Base-by-base conservation (phyloP, 768 basidiomycete genomes). In the Rhizopogon rudus region DNA sequence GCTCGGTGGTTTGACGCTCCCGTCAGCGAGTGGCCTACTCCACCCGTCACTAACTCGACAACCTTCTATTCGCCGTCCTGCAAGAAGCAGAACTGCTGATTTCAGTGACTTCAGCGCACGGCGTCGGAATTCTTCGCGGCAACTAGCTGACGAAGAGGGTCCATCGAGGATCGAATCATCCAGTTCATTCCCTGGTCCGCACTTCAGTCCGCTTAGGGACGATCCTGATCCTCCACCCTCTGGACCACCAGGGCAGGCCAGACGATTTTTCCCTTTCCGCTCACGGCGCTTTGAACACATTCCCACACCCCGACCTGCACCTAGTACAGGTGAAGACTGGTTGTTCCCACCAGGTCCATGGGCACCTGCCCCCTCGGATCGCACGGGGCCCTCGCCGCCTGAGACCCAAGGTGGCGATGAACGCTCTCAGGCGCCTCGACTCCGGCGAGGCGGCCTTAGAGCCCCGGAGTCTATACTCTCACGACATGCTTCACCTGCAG, bases 101-200 rank as follows among this genome's bases (percentile, higher is more conserved):
- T 89, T 91, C 66, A 83, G 78, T 63, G 88, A 90, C 28, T 89
- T 86, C 58, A 85, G 87, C 0, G 67, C 80, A 22, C 82, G 82
- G 12, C 81, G 88, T 31, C 80, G 88, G 51, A 80, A 80, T 16
- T 71, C 73, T 5, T 80, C 67, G 0, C 70, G 76, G 2, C 70
- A 68, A 42, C 54, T 65, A 39, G 52, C 63, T n/a, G 63, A 63
- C 43, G 69, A 68, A 16, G 69, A 71, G 29, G 69, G 67, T 2
- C 56, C 55, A 5, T 52, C 22, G 51, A 53, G 31, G 37, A 2
- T 35, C 12, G 8, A 33, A 25, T 6, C 62, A 55, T 9, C 39
- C 60, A 16, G 67, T 65, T 3, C 37, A 51, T 13, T 52, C 44
- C 1, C 40, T 17, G 28, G n/a, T 10, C 56, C 61, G 14, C 22